Base-by-base conservation (phyloP, 306 rosid species). In the Ceratonia siliqua region DNA sequence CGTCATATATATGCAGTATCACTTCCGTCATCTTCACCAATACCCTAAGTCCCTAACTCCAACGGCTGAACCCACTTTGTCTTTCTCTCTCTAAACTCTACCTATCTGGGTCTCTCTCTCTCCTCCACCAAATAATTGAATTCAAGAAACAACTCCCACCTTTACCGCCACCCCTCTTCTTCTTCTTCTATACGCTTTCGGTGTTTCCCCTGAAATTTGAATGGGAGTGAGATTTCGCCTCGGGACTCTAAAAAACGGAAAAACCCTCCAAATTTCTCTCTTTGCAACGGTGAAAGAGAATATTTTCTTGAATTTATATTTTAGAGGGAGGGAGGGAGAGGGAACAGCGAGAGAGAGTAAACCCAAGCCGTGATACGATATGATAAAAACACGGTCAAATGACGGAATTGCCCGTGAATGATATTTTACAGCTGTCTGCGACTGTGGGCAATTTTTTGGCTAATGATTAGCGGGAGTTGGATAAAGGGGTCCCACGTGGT, bases 1-100 rank as follows among this genome's bases (percentile, higher is more conserved):
- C 98, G 42, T 95, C 99, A 56, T 95, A 92, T 75, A 95, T 80
- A 73, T 95, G 98, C 77, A 95, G 79, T 52, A 63, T 79, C 73
- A 95, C 99, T 77, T 95, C 98, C 78, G 89, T 77, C 98, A 87
- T 92, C 85, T 65, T 79, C 84, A 28, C 76, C 80, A 73, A 45
- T 2, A 54, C 15, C 32, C 13, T 21, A 71, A 65, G 68, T 75
- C 56, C 76, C 75, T 18, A 55, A 74, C 59, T 81, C 70, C 12
- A 70, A 38, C 28, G 45, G 6, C 68, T 72, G 75, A 65, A 77
- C 82, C 71, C 68, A 72, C 79, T 79, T 69, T 69, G 70, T 39
- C 66, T 71, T 46, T 52, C 49, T 66, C 56, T 71, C 74, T 61
- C 70, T 71, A 70, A 59, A 80, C 74, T 59, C 81, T 27, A 54